Evolutionary conservation across 371 early-diverging fungal genomes (phyloP), one percentile per base, ranked within the genome.

Genomic region (Syncephalastrum monosporum): DNA sequence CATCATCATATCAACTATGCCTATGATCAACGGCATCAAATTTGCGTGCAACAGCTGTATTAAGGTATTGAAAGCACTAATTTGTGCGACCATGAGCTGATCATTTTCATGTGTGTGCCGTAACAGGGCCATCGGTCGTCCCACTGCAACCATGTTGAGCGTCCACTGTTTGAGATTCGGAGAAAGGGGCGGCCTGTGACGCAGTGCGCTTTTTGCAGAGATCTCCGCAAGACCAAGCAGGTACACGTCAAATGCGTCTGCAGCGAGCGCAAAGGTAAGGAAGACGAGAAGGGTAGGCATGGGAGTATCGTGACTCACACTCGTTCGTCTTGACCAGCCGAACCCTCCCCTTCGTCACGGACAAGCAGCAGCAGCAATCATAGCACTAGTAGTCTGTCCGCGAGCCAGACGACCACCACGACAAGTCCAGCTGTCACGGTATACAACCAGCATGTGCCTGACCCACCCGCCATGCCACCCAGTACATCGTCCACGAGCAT

Each of bases 101-200:
- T 56, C 56, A 27, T 53, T 24, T 29, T 53, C n/a, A 15, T 46
- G 19, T 53, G 43, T 27, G 15, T 50, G 15, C 16, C 16, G 27
- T 48, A 19, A 52, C 63, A 85, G 69, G 87, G 87, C 49, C 87
- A 87, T 69, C 79, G 87, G 12, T 83, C 86, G 27, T 83, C 84
- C 27, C 71, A 74, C 47, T 87, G 87, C 61, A 75, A 60, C 42
- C 87, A 87, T 63, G 61, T 63, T 24, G 84, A 87, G 55, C 83
- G 92, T 25, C 82, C 81, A 49, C 72, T 91, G 49, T 77, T 83
- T 57, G 83, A 83, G 59, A 87, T 92, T 47, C 78, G 86, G 55
- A 84, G 82, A 67, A 91, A 90, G 69, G 92, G 92, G 25, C 81
- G 92, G 16, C 92, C 92, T 21, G 78, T 85, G 38, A 87, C 87